Evolutionary conservation across 2,329 filamentous ascomycete species (phyloP).

Genomic region (Colletotrichum sidae): DNA sequence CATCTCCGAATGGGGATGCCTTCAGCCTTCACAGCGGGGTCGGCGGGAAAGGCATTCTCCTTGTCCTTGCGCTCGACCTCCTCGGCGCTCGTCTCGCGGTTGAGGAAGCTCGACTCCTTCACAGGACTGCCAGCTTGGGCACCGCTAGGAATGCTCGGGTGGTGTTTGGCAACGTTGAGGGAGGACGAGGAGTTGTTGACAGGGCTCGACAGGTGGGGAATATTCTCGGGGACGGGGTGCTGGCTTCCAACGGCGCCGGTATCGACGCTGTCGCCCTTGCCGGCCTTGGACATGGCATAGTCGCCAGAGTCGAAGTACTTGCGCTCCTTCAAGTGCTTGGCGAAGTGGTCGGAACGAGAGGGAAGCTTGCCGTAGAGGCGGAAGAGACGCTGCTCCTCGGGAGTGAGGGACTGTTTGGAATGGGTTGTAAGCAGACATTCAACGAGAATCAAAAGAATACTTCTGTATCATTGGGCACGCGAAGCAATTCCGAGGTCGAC

Average conservation of each 20-base stretch:
- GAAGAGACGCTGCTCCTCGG: constrained; percentile 96
- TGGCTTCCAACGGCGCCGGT: constrained; percentile 94
- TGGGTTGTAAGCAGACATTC: constrained; percentile 32
- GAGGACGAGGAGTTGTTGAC: constrained; percentile 49
- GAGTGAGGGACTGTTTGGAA: constrained; percentile 78
- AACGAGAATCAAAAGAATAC: neutral
- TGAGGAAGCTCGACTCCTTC: constrained; percentile 90
- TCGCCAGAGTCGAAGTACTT: constrained; percentile 99
- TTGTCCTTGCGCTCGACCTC: constrained; percentile 47
- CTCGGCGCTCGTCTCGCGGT: constrained; percentile 82
- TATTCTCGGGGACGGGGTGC: constrained; percentile 95
- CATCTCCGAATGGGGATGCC: constrained; percentile 75
- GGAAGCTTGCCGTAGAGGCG: constrained; percentile 98
- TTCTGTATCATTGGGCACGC: neutral
- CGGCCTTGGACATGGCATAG: constrained; percentile 96
- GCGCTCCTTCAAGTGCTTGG: constrained; percentile 99
- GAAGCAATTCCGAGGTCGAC: constrained; percentile 21
- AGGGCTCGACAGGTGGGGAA: constrained; percentile 86
- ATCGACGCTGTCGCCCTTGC: constrained; percentile 94
- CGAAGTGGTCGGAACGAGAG: constrained; percentile 93
- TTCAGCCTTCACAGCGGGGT: constrained; percentile 48
- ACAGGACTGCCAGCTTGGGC: constrained; percentile 80
- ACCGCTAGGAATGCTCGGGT: constrained; percentile 46
- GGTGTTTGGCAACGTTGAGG: constrained; percentile 36
- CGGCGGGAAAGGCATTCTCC: constrained; percentile 19